These are phyloP conservation scores for Serendipita indica DNA, from an alignment of 768 basidiomycete genomes.

Conservation along the genomic window DNA sequence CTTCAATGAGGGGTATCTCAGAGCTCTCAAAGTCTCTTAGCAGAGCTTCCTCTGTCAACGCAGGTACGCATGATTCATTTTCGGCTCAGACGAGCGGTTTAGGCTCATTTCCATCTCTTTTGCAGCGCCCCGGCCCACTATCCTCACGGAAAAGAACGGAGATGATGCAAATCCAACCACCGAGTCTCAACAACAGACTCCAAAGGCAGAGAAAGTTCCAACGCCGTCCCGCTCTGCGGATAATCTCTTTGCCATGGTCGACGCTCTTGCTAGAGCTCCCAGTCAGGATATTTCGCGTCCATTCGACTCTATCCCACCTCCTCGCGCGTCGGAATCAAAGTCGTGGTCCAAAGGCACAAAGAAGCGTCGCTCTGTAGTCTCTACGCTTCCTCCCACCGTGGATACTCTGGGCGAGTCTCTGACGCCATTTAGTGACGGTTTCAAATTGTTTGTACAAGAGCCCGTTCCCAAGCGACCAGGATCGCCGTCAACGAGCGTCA, in stretches of 20 bases:
- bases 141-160: neutral
- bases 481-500: neutral
- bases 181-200: neutral
- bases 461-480: neutral
- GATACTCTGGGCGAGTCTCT: neutral
- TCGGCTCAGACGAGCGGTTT: too few relatives aligned
- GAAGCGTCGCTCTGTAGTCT: neutral
- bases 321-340: neutral
- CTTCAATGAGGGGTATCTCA: neutral
- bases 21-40: conserved; percentile 7
- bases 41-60: neutral
- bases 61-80: neutral
- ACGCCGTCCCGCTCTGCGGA: neutral
- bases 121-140: neutral
- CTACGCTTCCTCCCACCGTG: neutral
- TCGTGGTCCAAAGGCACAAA: neutral
- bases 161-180: neutral
- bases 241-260: neutral
- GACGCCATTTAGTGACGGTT: conserved; percentile 1
- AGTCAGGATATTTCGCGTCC: conserved; percentile 6
- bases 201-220: neutral
- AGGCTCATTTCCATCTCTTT: neutral
- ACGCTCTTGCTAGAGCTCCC: neutral
- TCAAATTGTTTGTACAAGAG: conserved; percentile 7
- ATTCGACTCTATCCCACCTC: neutral